Evolutionary conservation across 192 early-diverging fungal species (phyloP).

Genomic region (Rhizophagus prolifer): DNA sequence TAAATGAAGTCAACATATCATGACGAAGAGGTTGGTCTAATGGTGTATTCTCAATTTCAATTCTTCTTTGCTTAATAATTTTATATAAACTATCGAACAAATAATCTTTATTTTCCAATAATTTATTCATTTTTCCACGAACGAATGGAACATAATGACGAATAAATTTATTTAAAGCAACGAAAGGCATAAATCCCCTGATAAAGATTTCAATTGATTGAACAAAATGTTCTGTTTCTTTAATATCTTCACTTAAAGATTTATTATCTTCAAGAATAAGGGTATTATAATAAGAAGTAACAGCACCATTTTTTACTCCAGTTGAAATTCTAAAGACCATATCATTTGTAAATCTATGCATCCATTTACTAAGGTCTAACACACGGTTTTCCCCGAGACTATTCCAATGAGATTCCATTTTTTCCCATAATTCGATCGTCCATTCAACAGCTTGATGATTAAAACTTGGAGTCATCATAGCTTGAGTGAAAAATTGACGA

Average conservation of each 20-base stretch:
- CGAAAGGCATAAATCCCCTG: neutral
- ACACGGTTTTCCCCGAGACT: too few species aligned
- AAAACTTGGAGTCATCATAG: neutral
- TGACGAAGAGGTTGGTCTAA: neutral
- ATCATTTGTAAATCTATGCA: conserved; percentile 6
- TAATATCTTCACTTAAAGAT: neutral
- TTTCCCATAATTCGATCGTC: neutral
- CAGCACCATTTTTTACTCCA: neutral
- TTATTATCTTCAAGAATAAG: neutral
- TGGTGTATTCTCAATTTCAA: conserved; percentile 6
- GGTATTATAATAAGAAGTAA: neutral
- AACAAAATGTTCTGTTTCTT: neutral
- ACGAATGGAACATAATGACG: neutral
- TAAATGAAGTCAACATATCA: conserved; percentile 18
- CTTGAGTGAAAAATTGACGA: conserved; percentile 10
- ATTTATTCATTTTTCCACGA: neutral
- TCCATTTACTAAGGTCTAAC: too few species aligned
- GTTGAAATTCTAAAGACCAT: neutral
- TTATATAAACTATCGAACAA: neutral
- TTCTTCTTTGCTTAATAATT: conserved; percentile 10
- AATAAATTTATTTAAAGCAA: neutral
- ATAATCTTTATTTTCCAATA: neutral
- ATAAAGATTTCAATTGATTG: neutral
- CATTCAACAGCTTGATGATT: neutral
- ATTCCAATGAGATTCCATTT: neutral